A percentile compares a stretch with the other conserved stretches of the same genome.
phyloP scores from a whole-genome alignment of 2,329 filamentous ascomycete species.

The Sphaceloma murrayae region DNA sequence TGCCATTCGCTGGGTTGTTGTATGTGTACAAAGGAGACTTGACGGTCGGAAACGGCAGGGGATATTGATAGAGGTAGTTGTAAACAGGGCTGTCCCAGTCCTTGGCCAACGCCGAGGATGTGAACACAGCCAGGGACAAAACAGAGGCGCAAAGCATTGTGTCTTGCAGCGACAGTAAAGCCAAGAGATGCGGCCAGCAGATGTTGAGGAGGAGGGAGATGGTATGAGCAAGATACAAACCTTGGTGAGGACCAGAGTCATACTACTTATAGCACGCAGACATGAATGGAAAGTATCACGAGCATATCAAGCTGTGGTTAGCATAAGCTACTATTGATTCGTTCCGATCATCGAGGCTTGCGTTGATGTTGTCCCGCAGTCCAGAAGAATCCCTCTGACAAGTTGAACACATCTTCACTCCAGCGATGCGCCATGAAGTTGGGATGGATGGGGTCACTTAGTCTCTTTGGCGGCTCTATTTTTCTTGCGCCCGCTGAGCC shows the following conservation, averaged over 20 bases:
- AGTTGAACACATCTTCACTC: not conserved
- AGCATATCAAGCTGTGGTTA: not conserved
- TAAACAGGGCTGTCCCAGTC: slow-evolving; percentile 18
- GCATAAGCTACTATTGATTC: not conserved
- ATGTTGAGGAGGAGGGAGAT: slow-evolving; percentile 1
- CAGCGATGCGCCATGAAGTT: not conserved
- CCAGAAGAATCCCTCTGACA: slow-evolving; percentile 12
- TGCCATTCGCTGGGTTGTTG: slow-evolving; percentile 16
- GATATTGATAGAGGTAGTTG: slow-evolving; percentile 17
- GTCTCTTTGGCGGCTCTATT: not conserved
- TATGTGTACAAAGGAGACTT: slow-evolving; percentile 16
- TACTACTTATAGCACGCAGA: slow-evolving; percentile 2
- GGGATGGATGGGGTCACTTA: not conserved
- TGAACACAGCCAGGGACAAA: slow-evolving; percentile 4
- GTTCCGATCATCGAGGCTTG: not conserved
- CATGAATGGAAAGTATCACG: not conserved
- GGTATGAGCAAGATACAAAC: slow-evolving; percentile 3
- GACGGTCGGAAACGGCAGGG: slow-evolving; percentile 17
- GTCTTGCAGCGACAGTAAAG: not conserved
- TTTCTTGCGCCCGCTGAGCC: not conserved
- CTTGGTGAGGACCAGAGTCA: slow-evolving; percentile 5
- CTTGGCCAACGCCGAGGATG: not conserved
- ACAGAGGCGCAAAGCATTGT: slow-evolving; percentile 6
- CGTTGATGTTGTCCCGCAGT: not conserved
- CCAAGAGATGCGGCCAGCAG: not conserved